Evolutionary conservation across 2,329 filamentous ascomycete species (phyloP).

Genomic region (Microdochium bolleyi): DNA sequence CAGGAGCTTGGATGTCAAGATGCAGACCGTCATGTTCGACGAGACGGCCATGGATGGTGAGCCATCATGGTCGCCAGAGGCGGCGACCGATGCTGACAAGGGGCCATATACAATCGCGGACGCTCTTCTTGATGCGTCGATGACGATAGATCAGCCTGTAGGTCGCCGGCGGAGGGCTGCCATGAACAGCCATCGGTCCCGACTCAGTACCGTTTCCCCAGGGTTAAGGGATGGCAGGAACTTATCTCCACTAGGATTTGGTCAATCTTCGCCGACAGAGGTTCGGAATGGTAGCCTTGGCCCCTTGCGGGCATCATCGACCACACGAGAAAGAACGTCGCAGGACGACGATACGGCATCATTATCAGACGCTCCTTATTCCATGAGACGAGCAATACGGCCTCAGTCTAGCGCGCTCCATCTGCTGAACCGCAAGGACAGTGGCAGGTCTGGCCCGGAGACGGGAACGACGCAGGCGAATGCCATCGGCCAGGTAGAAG

Average conservation of each 20-base stretch:
- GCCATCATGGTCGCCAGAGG: constrained; percentile 20
- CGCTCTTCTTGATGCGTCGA: constrained; percentile 84
- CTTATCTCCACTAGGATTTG: constrained; percentile 13
- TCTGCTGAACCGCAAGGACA: constrained; percentile 51
- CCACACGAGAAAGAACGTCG: constrained; percentile 24
- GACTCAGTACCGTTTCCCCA: constrained; percentile 30
- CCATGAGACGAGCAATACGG: constrained; percentile 37
- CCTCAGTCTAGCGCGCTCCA: constrained; percentile 53
- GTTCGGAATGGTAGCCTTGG: constrained; percentile 7
- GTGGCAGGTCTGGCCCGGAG: constrained; percentile 49
- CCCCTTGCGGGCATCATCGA: constrained; percentile 16
- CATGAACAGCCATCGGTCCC: constrained; percentile 40
- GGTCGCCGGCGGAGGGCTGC: constrained; percentile 44
- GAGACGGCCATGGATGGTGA: constrained; percentile 53
- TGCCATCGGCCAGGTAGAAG: constrained; percentile 52
- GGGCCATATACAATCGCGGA: constrained; percentile 76
- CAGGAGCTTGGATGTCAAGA: constrained; percentile 67
- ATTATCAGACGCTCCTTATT: constrained; percentile 31
- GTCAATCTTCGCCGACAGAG: constrained; percentile 16
- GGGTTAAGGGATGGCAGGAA: constrained; percentile 23
- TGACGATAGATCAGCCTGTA: constrained; percentile 67
- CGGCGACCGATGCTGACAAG: constrained; percentile 23
- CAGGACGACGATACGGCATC: constrained; percentile 24
- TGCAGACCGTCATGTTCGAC: constrained; percentile 90
- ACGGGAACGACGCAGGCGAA: constrained; percentile 52